These are phyloP conservation scores for Psilocybe tampanensis DNA, from an alignment of 768 basidiomycete species.

Conservation along the genomic window DNA sequence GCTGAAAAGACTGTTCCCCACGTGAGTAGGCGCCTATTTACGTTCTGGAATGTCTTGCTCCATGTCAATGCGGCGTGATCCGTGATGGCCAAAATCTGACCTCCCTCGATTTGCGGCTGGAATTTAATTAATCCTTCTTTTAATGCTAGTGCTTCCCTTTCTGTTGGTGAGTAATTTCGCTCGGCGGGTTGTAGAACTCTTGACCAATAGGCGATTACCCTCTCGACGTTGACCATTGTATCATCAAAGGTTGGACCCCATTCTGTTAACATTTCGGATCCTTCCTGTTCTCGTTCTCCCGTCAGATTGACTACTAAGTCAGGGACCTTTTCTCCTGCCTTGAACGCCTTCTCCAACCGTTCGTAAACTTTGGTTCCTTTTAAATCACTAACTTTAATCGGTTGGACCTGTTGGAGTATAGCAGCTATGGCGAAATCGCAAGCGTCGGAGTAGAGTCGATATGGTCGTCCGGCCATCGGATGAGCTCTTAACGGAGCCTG, in stretches of 20 bases:
- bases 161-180: constrained; percentile 38
- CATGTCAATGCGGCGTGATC: constrained; percentile 38
- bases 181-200: constrained; percentile 33
- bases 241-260: constrained; percentile 31
- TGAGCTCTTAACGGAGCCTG: constrained; percentile 3
- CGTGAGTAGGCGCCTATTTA: constrained; percentile 34
- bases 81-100: constrained; percentile 28
- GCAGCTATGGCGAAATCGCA: constrained; percentile 30
- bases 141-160: constrained; percentile 38
- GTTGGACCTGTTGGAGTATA: constrained; percentile 36
- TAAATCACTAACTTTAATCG: constrained; percentile 26
- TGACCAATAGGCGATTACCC: constrained; percentile 20
- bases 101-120: constrained; percentile 37
- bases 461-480: constrained; percentile 18
- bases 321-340: constrained; percentile 21
- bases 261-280: not conserved
- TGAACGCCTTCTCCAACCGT: constrained; percentile 20
- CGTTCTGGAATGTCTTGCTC: constrained; percentile 38
- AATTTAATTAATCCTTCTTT: constrained; percentile 41
- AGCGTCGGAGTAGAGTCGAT: constrained; percentile 38
- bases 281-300: constrained; percentile 21
- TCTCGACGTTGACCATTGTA: constrained; percentile 29
- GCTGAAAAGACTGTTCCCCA: constrained; percentile 39
- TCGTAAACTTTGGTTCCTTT: constrained; percentile 30
- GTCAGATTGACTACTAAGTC: constrained; percentile 16